Evolutionary conservation across 768 basidiomycete species (phyloP).

Genomic region (Hortiboletus flavorubellus): DNA sequence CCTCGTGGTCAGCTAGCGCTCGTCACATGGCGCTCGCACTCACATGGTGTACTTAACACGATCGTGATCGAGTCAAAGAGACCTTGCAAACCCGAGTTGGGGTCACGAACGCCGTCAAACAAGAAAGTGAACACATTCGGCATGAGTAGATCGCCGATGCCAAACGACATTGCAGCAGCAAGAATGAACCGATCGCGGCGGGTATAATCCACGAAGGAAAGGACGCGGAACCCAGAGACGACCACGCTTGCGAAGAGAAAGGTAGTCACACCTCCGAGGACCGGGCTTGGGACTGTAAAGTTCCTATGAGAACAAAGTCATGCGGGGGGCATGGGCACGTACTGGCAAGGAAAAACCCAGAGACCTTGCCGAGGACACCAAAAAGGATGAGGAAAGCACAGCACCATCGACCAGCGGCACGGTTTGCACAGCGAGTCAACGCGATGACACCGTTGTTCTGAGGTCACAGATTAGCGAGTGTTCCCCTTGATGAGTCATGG

Average conservation of each 20-base stretch:
- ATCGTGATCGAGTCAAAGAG: constrained; percentile 79
- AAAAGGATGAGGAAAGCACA: constrained; percentile 77
- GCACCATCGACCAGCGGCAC: constrained; percentile 75
- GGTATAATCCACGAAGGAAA: constrained; percentile 56
- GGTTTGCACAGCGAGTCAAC: constrained; percentile 81
- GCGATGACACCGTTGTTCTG: constrained; percentile 82
- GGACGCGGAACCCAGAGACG: constrained; percentile 66
- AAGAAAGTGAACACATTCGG: constrained; percentile 63
- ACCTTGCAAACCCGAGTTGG: constrained; percentile 57
- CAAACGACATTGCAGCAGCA: constrained; percentile 64
- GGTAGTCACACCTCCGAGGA: constrained; percentile 82
- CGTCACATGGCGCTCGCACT: constrained; percentile 27
- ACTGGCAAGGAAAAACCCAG: constrained; percentile 80
- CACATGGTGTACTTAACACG: constrained; percentile 77
- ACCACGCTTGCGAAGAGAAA: constrained; percentile 80
- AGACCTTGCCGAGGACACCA: constrained; percentile 76
- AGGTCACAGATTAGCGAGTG: neutral
- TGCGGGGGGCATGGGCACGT: constrained; percentile 15
- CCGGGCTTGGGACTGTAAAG: constrained; percentile 63
- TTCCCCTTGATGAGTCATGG: neutral
- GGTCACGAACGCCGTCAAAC: constrained; percentile 57
- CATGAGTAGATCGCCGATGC: constrained; percentile 68
- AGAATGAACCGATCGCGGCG: constrained; percentile 69
- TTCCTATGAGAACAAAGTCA: neutral
- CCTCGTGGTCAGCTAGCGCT: neutral